Conservation (phyloP, 1,139 yeast genomes). For the Barnettozyma hawaiiensis region DNA sequence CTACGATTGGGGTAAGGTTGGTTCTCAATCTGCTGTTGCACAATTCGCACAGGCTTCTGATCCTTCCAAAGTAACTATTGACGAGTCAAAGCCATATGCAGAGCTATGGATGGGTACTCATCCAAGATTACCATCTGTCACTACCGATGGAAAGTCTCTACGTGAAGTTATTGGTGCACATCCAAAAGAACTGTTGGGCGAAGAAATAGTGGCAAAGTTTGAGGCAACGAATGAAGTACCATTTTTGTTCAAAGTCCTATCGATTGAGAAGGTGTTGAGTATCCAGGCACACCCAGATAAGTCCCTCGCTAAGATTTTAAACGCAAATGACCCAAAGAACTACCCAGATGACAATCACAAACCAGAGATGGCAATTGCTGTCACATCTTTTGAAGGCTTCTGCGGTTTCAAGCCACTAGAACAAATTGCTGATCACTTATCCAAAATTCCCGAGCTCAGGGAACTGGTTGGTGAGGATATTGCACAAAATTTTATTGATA, state of each 20-base stretch:
- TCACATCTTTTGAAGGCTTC: constrained; percentile 93
- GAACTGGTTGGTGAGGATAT: constrained; percentile 62
- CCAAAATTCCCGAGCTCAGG: constrained; percentile 68
- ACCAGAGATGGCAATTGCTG: constrained; percentile 99
- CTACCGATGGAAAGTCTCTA: constrained; percentile 48
- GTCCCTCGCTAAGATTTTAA: constrained; percentile 68
- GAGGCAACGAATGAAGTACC: constrained; percentile 73
- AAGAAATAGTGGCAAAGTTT: constrained; percentile 55
- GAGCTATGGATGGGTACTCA: constrained; percentile 99
- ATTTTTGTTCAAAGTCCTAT: constrained; percentile 85
- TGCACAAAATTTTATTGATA: constrained; percentile 46
- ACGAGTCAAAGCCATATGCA: constrained; percentile 75
- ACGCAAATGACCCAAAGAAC: constrained; percentile 78
- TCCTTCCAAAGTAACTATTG: constrained; percentile 49
- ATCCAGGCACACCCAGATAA: constrained; percentile 99
- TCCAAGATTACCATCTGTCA: constrained; percentile 81
- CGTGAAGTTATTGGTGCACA: constrained; percentile 57
- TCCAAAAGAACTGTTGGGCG: constrained; percentile 58
- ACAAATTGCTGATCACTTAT: constrained; percentile 62
- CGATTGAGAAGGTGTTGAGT: constrained; percentile 85
- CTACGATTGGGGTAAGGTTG: constrained; percentile 86
- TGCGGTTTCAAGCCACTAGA: constrained; percentile 94
- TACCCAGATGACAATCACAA: constrained; percentile 98
- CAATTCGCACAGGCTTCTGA: constrained; percentile 72
- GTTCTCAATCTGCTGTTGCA: constrained; percentile 82